These are phyloP conservation scores for Cryptococcus deneoformans DNA, from an alignment of 1,284 basidiomycete genomes.

Conservation along the genomic window DNA sequence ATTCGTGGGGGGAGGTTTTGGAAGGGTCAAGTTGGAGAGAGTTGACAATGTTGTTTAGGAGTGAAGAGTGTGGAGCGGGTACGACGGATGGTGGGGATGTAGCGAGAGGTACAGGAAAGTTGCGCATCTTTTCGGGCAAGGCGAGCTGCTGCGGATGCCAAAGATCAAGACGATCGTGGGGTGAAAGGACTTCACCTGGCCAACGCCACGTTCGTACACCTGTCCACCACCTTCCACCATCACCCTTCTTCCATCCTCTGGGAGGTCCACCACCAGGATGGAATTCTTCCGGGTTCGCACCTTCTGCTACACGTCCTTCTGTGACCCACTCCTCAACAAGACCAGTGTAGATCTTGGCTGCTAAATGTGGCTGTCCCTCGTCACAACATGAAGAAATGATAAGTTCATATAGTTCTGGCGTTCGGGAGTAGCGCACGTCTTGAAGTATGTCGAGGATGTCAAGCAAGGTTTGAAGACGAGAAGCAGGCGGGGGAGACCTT, in stretches of 20 bases:
- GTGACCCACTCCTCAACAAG: slow-evolving; percentile 51
- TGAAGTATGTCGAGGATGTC: slow-evolving; percentile 28
- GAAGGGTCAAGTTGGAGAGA: slow-evolving; percentile 27
- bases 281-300: slow-evolving; percentile 40
- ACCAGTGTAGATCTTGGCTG: slow-evolving; percentile 45
- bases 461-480: slow-evolving; percentile 13
- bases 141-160: slow-evolving; percentile 47
- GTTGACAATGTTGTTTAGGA: slow-evolving; percentile 32
- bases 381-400: slow-evolving; percentile 24
- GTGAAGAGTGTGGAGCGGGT: slow-evolving; percentile 30
- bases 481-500: background rate
- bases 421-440: slow-evolving; percentile 29
- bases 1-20: slow-evolving; percentile 19
- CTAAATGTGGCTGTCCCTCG: slow-evolving; percentile 33
- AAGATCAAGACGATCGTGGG: slow-evolving; percentile 44
- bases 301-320: slow-evolving; percentile 46
- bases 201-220: slow-evolving; percentile 45
- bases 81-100: slow-evolving; percentile 45
- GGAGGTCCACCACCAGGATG: slow-evolving; percentile 36
- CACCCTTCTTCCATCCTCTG: slow-evolving; percentile 7
- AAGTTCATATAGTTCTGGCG: slow-evolving; percentile 27
- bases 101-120: slow-evolving; percentile 44
- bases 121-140: slow-evolving; percentile 38
- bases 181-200: slow-evolving; percentile 47
- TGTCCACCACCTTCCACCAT: slow-evolving; percentile 37